A percentile compares a stretch with the other conserved stretches of the same genome.
Conservation (phyloP, 2,329 filamentous ascomycete genomes). For the Fusarium sp. region DNA sequence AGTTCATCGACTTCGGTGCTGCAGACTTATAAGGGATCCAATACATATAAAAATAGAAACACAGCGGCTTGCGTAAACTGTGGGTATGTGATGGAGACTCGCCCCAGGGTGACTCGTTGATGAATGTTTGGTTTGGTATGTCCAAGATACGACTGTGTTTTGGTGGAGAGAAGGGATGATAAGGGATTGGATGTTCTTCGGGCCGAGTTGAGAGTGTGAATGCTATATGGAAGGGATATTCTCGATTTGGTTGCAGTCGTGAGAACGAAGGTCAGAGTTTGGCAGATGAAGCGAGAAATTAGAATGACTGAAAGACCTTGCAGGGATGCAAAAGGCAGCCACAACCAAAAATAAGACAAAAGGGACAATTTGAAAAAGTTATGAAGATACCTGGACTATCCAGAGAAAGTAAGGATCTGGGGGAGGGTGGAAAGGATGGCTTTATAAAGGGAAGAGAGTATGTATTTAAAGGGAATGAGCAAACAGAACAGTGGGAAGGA, state of each 20-base stretch:
- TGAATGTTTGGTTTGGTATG: slow-evolving; percentile 21
- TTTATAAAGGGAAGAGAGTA: slow-evolving; percentile 31
- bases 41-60: slow-evolving; percentile 42
- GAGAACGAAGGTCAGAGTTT: not conserved
- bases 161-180: slow-evolving; percentile 23
- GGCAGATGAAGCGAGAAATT: slow-evolving; percentile 6
- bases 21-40: slow-evolving; percentile 29
- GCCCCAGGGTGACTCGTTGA: slow-evolving; percentile 30
- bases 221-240: not conserved
- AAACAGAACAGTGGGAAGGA: slow-evolving; percentile 12
- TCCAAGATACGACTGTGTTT: slow-evolving; percentile 11
- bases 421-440: slow-evolving; percentile 26
- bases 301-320: slow-evolving; percentile 28
- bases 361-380: slow-evolving; percentile 11
- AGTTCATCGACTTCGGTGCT: not conserved
- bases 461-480: not conserved
- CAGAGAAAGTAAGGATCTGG: slow-evolving; percentile 13
- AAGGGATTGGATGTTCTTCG: slow-evolving; percentile 7
- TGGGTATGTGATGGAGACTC: slow-evolving; percentile 44
- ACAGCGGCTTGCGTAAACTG: slow-evolving; percentile 46
- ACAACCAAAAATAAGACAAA: slow-evolving; percentile 4
- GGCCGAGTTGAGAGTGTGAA: slow-evolving; percentile 14
- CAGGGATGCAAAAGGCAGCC: not conserved
- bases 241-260: not conserved
- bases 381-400: not conserved